phyloP scores from a whole-genome alignment of 176 grass and related monocot species.

The Phyllostachys edulis region DNA sequence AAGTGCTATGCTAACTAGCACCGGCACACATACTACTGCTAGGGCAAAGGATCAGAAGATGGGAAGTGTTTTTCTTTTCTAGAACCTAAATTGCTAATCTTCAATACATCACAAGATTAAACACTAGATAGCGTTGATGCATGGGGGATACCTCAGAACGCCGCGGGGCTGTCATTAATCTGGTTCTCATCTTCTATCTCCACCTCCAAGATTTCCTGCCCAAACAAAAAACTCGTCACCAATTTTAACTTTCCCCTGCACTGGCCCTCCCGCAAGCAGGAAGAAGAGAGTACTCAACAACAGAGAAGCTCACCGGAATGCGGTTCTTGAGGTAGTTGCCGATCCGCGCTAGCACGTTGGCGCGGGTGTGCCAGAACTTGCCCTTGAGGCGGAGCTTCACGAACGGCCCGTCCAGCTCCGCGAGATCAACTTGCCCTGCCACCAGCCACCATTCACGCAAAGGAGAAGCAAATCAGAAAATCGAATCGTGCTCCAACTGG shows the following conservation, averaged over 20 bases:
- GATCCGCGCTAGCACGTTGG: slow-evolving; percentile 65
- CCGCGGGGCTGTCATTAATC: slow-evolving; percentile 75
- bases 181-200: slow-evolving; percentile 93
- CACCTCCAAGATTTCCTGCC: slow-evolving; percentile 86
- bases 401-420: slow-evolving; percentile 75
- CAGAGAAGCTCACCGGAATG: slow-evolving; percentile 59
- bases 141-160: slow-evolving; percentile 53
- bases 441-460: not conserved
- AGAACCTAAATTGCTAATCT: not conserved
- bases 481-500: not conserved
- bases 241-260: not conserved
- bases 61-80: not conserved
- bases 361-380: slow-evolving; percentile 80
- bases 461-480: not conserved
- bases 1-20: not conserved
- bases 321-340: slow-evolving; percentile 92
- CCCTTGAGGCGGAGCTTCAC: slow-evolving; percentile 87
- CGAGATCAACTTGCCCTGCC: slow-evolving; percentile 72
- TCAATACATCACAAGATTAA: not conserved
- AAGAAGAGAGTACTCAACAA: not conserved
- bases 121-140: not conserved
- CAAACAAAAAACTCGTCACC: not conserved
- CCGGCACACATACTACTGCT: not conserved
- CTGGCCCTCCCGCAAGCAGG: not conserved
- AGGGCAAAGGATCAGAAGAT: not conserved